Evolutionary conservation across 2,329 filamentous ascomycete species (phyloP), one percentile per base, ranked within the genome.

Genomic region (Niveomyces coronatus): DNA sequence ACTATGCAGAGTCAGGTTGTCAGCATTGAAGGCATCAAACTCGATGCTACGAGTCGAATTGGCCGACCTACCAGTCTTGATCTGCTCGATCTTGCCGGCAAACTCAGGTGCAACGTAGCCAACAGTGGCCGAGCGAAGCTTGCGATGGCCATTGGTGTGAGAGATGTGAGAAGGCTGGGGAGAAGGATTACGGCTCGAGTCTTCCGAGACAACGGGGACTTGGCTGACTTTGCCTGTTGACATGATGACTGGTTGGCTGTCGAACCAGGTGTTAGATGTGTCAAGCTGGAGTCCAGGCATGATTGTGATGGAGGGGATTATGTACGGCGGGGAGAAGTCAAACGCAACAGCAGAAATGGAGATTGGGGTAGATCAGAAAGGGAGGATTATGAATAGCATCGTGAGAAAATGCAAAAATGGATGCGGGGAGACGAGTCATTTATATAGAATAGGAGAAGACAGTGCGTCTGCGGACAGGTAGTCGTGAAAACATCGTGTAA

Each of bases 31-130:
- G 15, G 10, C 3, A 19, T 13, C 11, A 11, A 24, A 15, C 9
- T 14, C 20, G 9, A 16, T 19, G 9, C 17, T 13, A 20, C 19
- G 20, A 7, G 30, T 9, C 14, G 5, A 23, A 18, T 24, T 16
- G 16, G 31, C 35, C 6, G 24, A 47, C 75, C 60, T 59, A 84
- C 79, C 79, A 55, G 79, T 67, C 56, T 83, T 75, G 79, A 94
- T 94, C 70, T 98, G 91, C 57, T 86, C 79, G 47, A 79, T 71
- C 67, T 94, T 95, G 57, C 89, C 91, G 58, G 86, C 80, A 56
- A 98, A 98, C 45, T 87, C 86, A 32, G 89, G 87, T 17, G 91
- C 88, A 47, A 94, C 81, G 66, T 98, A 98, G 54, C 91, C 91
- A 26, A 93, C 82, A 20, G 88, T 91, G 49, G 86, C 82, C 48